Base-by-base conservation (phyloP, 108 stramenopile species). In the Conticribra weissflogii region DNA sequence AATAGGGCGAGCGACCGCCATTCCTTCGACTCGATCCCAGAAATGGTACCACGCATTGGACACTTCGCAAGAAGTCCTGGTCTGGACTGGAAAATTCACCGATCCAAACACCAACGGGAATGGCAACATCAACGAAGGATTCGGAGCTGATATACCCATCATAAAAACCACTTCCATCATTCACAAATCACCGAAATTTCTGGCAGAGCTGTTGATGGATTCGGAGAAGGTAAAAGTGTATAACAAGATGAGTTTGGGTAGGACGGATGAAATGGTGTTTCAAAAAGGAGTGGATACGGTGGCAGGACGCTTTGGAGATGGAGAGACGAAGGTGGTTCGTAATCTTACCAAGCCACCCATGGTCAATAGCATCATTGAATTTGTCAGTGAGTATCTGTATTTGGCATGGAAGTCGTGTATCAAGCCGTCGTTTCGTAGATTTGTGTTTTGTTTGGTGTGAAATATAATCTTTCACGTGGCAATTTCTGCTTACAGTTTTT, bases 211-310 rank as follows among this genome's bases (percentile, higher is more conserved):
- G 52, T 50, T 95, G 18, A 84, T 95, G 89, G 91, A 95, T 68
- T 92, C 89, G 22, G 68, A 54, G 27, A 82, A 70, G 54, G 91
- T 95, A 25, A 79, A 81, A 23, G 63, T 76, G 18, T 95, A 95
- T 74, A 95, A 95, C 63, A 87, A 86, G 59, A 79, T 90, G 89
- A 95, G 94, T 78, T 41, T 90, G 59, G 94, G 94, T 17, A 72
- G 94, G 60, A 81, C 68, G 25, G 94, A 95, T 72, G 68, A 85
- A 9, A 31, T 47, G 22, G 60, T 74, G 1, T 66, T 76, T 53
- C 84, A 85, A 65, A 55, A 7, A 12, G 78, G 81, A 18, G 47
- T 83, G 73, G 66, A 78, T 32, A 83, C 63, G 14, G 44, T 75
- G 0, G 61, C 24, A 8, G 81, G 85, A 47, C 19, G 49, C 14